phyloP scores from a whole-genome alignment of 768 basidiomycete genomes.

The Lentinula raphanica region DNA sequence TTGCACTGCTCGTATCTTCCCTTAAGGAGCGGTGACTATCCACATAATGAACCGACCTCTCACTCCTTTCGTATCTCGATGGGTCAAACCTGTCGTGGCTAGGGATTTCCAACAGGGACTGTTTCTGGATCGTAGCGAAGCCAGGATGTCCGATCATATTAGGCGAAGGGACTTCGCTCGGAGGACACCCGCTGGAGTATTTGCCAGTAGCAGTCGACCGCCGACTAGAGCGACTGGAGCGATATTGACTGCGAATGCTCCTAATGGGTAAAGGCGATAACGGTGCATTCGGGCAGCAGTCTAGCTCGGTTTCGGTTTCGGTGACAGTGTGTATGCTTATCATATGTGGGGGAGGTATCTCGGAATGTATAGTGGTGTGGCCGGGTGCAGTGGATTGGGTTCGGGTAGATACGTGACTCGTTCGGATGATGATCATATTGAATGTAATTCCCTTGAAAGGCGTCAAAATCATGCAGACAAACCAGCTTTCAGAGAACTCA shows the following conservation, averaged over 20 bases:
- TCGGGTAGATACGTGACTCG: not conserved
- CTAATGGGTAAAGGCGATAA: not conserved
- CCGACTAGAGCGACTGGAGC: not conserved
- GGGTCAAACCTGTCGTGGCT: not conserved
- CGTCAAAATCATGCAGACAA: not conserved
- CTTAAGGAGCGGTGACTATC: not conserved
- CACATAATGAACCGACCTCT: not conserved
- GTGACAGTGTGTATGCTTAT: not conserved
- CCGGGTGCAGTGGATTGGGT: not conserved
- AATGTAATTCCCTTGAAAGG: constrained; percentile 24
- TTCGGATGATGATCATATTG: constrained; percentile 25
- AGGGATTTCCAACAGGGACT: not conserved
- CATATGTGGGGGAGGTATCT: not conserved
- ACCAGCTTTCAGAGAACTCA: constrained; percentile 10
- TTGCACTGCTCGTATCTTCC: not conserved
- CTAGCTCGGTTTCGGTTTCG: too few species aligned
- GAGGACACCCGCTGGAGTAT: not conserved
- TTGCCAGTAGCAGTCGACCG: too few species aligned
- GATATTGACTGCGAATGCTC: not conserved
- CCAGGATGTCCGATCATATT: not conserved
- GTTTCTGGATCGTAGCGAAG: not conserved
- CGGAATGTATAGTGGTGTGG: not conserved
- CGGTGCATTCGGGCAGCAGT: not conserved
- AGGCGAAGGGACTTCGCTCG: not conserved
- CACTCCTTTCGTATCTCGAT: not conserved